Evolutionary conservation across 2,329 filamentous ascomycete species (phyloP).

Genomic region (Penicillium crustosum): DNA sequence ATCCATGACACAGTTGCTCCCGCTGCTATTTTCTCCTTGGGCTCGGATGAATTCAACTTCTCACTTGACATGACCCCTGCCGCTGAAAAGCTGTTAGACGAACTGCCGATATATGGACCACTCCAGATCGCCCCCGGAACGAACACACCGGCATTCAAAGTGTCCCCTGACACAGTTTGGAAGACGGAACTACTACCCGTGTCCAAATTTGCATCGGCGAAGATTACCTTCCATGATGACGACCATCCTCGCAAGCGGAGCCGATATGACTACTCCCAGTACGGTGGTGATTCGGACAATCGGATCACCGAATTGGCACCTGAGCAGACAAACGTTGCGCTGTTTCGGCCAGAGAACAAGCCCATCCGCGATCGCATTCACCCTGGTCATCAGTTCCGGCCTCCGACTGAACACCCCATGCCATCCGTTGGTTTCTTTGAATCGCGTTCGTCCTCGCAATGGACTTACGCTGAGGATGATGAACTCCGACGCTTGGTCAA

Average conservation of each 20-base stretch:
- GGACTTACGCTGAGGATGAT: constrained; percentile 87
- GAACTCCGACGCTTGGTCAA: constrained; percentile 80
- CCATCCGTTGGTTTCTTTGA: constrained; percentile 89
- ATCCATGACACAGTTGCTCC: constrained; percentile 55
- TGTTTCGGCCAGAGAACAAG: constrained; percentile 89
- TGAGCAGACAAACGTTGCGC: constrained; percentile 72
- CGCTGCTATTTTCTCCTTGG: constrained; percentile 78
- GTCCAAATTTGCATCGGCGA: constrained; percentile 81
- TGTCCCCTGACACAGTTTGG: constrained; percentile 70
- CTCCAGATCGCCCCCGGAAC: constrained; percentile 56
- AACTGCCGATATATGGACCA: constrained; percentile 76
- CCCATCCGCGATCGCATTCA: constrained; percentile 85
- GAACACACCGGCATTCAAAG: constrained; percentile 58
- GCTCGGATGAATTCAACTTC: constrained; percentile 78
- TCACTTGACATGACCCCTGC: constrained; percentile 71
- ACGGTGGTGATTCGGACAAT: constrained; percentile 64
- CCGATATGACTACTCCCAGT: constrained; percentile 76
- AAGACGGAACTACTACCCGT: constrained; percentile 75
- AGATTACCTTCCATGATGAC: constrained; percentile 67
- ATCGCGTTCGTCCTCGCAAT: constrained; percentile 80
- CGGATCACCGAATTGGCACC: constrained; percentile 58
- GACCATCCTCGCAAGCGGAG: constrained; percentile 72
- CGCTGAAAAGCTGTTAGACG: constrained; percentile 73
- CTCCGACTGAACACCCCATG: constrained; percentile 89
- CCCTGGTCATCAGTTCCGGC: constrained; percentile 87